A percentile compares a stretch with the other conserved stretches of the same genome.
These are phyloP conservation scores for Alternaria gaisen DNA, from an alignment of 2,329 filamentous ascomycete species.

Conservation along the genomic window DNA sequence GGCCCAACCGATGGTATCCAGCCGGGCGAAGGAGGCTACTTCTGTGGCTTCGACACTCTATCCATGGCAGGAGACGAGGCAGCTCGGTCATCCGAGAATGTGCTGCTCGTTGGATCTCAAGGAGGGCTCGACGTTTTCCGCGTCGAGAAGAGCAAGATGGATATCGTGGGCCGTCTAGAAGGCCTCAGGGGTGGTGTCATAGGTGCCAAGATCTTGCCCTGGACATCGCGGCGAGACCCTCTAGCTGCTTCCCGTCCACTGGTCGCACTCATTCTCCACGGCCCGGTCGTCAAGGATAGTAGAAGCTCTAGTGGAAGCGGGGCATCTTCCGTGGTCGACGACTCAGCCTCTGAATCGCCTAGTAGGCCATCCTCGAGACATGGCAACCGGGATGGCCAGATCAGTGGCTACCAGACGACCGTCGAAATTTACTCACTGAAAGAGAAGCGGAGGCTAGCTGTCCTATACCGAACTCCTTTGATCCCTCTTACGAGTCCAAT, in stretches of 20 bases:
- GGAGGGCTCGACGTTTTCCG: conserved; percentile 80
- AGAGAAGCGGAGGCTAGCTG: conserved; percentile 74
- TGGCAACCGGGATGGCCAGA: conserved; percentile 42
- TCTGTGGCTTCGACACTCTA: conserved; percentile 82
- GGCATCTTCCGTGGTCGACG: conserved; percentile 49
- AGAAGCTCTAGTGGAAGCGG: conserved; percentile 48
- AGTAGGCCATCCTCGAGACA: conserved; percentile 46
- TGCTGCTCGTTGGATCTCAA: conserved; percentile 80
- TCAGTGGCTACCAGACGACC: conserved; percentile 80
- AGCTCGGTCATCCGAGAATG: conserved; percentile 63
- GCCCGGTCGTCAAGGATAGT: conserved; percentile 68
- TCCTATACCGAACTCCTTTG: conserved; percentile 75
- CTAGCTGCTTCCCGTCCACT: conserved; percentile 71
- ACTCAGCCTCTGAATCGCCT: conserved; percentile 48
- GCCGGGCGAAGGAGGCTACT: conserved; percentile 75
- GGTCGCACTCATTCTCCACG: conserved; percentile 81
- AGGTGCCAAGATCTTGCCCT: conserved; percentile 83
- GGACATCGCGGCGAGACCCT: conserved; percentile 65
- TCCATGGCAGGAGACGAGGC: conserved; percentile 57
- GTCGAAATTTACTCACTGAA: conserved; percentile 89
- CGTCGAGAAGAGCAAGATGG: conserved; percentile 75
- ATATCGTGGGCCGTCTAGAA: conserved; percentile 74
- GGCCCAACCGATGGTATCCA: conserved; percentile 61
- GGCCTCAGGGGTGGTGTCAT: conserved; percentile 82
- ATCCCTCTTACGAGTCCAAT: conserved; percentile 65